These are phyloP conservation scores for Cavenderia fasciculata DNA, from an alignment of 78 protist genomes.

Conservation along the genomic window DNA sequence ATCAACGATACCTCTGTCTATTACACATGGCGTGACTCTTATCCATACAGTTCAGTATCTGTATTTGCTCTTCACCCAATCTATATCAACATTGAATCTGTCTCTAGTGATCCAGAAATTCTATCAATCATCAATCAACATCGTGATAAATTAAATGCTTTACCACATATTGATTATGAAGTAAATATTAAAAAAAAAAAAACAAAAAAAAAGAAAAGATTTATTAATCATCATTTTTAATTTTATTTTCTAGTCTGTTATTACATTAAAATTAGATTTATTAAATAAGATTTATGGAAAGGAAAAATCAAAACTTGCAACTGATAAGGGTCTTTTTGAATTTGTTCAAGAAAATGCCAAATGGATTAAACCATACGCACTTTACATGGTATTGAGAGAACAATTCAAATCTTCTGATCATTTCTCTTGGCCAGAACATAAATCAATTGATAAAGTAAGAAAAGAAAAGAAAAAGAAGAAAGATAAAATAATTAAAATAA, in stretches of 20 bases:
- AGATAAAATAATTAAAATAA: background rate
- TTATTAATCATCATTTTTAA: background rate
- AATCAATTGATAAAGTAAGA: background rate
- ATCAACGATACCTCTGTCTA: slow-evolving; percentile 89
- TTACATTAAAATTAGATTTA: slow-evolving; percentile 12
- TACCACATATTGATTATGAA: slow-evolving; percentile 76
- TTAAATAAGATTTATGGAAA: slow-evolving; percentile 13
- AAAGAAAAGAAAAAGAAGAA: background rate
- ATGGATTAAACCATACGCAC: slow-evolving; percentile 89
- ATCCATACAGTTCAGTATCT: slow-evolving; percentile 87
- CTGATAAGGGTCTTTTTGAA: slow-evolving; percentile 12
- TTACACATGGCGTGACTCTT: slow-evolving; percentile 80
- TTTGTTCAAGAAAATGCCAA: slow-evolving; percentile 40
- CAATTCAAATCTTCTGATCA: slow-evolving; percentile 67
- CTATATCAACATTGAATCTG: slow-evolving; percentile 70
- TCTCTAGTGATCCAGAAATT: slow-evolving; percentile 33
- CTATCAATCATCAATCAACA: background rate
- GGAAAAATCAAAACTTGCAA: background rate
- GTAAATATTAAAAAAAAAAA: background rate
- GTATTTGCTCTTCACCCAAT: slow-evolving; percentile 90
- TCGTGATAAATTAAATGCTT: slow-evolving; percentile 59
- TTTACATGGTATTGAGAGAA: slow-evolving; percentile 78
- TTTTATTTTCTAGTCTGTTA: slow-evolving; percentile 1
- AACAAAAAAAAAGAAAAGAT: background rate
- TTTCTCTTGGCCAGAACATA: slow-evolving; percentile 70